These are phyloP conservation scores for Hanseniaspora valbyensis DNA, from an alignment of 805 yeast genomes.

Conservation along the genomic window DNA sequence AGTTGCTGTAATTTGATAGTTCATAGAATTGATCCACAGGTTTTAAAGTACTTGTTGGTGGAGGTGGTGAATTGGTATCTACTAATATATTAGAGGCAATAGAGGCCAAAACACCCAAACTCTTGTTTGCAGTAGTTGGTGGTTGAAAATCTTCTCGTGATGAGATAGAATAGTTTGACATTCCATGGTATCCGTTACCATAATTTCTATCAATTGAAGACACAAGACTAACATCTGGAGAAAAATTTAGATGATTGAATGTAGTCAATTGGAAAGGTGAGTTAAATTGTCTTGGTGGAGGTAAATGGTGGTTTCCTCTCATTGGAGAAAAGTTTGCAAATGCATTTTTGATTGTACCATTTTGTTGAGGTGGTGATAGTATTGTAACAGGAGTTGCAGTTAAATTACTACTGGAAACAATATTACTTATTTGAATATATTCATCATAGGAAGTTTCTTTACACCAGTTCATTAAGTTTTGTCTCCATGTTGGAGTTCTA, in stretches of 20 bases:
- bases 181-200: not conserved
- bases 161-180: not conserved
- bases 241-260: constrained; percentile 1
- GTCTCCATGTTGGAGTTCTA: constrained; percentile 27
- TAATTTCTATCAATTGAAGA: not conserved
- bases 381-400: constrained; percentile 14
- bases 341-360: not conserved
- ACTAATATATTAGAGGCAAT: constrained; percentile 16
- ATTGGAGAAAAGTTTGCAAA: constrained; percentile 10
- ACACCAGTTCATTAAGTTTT: constrained; percentile 28
- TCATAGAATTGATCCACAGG: constrained; percentile 26
- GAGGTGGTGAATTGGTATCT: constrained; percentile 10
- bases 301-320: constrained; percentile 11
- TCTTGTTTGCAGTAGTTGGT: constrained; percentile 11
- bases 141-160: constrained; percentile 9
- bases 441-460: constrained; percentile 27
- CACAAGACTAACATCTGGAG: not conserved
- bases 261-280: constrained; percentile 14
- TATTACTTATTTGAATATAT: constrained; percentile 22
- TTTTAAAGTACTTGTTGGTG: constrained; percentile 24
- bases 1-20: constrained; percentile 17
- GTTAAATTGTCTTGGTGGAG: constrained; percentile 15
- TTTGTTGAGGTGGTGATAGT: constrained; percentile 13
- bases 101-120: constrained; percentile 18
- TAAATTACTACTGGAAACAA: constrained; percentile 11